Evolutionary conservation across 768 basidiomycete genomes (phyloP), one percentile per base, ranked within the genome.

Genomic region (Kwoniella sp.): DNA sequence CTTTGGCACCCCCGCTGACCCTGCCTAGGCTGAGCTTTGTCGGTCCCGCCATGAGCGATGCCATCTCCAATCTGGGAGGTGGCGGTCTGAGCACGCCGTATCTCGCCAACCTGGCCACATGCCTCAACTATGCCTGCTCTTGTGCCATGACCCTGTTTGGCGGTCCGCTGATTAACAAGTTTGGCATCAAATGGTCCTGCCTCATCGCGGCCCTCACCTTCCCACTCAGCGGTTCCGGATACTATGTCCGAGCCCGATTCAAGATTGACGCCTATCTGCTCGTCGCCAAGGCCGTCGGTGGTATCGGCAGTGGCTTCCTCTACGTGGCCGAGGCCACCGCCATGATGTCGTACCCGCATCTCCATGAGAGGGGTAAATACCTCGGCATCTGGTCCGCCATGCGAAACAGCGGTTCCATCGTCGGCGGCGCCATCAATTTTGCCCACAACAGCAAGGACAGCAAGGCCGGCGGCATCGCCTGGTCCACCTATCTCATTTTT

Each of bases 41-140:
- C n/a, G 50, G 50, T 14, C 50, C 50, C 12, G 50, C 50, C 12
- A 52, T 52, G 50, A 19, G n/a, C 7, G 50, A 52, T 45, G 60
- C 62, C 20, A 65, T 65, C 25, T 32, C 46, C 10, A 39, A 34
- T 38, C 57, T 65, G 4, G 63, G 63, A 31, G 63, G 63, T 3
- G 63, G 63, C 27, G 62, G 56, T 27, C 46, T 46, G 22, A 44
- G 44, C 5, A 53, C 57, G 1, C 51, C 52, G 26, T 52, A 54
- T 20, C 25, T 50, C 12, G 48, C 48, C 31, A 44, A 53, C 26
- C 31, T 46, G 8, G 57, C 57, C n/a, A 40, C 46, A 15, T 31
- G 41, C 12, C 29, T 46, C 10, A 25, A 28, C 14, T 59, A 59
- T 29, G 28, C 39, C n/a, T 38, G 39, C n/a, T 38, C 46, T 12